Percentiles rank a stretch among this genome's conserved stretches.
Evolutionary conservation across 2,329 filamentous ascomycete species (phyloP).

Genomic region (Pseudogymnoascus sp.): DNA sequence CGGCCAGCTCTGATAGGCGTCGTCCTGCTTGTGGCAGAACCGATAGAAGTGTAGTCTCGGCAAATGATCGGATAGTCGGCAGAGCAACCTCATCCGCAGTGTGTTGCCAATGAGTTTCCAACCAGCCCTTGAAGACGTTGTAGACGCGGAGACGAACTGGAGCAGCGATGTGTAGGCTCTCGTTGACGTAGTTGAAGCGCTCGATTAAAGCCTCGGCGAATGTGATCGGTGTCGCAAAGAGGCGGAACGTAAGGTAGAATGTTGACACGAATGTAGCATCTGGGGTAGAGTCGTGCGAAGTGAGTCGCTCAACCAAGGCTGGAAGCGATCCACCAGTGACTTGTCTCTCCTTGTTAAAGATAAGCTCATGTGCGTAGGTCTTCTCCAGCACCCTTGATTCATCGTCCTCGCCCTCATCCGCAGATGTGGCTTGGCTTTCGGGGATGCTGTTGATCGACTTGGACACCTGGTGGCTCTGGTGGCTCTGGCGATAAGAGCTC

Average conservation of each 20-base stretch:
- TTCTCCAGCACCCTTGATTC: conserved; percentile 83
- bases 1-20: conserved; percentile 69
- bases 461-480: conserved; percentile 44
- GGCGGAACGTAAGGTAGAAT: conserved; percentile 91
- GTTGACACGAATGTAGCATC: conserved; percentile 87
- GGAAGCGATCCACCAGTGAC: conserved; percentile 87
- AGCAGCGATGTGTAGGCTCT: conserved; percentile 63
- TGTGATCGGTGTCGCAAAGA: conserved; percentile 75
- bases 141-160: conserved; percentile 87
- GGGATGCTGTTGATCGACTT: conserved; percentile 60
- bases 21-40: conserved; percentile 70
- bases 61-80: conserved; percentile 69
- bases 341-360: conserved; percentile 89
- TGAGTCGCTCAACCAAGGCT: conserved; percentile 88
- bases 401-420: conserved; percentile 68
- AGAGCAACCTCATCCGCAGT: conserved; percentile 72
- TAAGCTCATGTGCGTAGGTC: conserved; percentile 83
- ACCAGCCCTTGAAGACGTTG: conserved; percentile 94
- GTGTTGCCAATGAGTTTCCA: conserved; percentile 90
- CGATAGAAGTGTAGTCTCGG: conserved; percentile 58
- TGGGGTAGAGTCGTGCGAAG: conserved; percentile 84
- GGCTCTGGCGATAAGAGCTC: conserved; percentile 14
- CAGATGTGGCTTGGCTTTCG: conserved; percentile 54
- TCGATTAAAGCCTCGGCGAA: conserved; percentile 79
- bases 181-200: conserved; percentile 83